Conservation (phyloP, 768 basidiomycete species). For the Kwoniella dejecticola region DNA sequence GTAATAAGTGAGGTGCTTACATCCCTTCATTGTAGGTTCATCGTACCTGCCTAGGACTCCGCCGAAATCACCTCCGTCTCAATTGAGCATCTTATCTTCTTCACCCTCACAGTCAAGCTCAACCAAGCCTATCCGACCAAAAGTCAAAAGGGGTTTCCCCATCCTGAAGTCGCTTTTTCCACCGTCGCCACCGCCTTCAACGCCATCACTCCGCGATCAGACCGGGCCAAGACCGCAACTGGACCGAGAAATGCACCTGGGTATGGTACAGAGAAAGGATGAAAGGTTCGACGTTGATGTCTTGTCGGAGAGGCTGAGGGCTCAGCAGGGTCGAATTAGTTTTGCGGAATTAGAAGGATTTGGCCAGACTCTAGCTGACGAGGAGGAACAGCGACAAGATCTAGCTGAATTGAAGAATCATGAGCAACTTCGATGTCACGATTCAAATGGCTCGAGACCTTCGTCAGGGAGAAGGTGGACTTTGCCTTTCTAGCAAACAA, state of each 20-base stretch:
- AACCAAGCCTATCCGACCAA: neutral
- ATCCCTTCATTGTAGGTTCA: neutral
- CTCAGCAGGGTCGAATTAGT: conserved; percentile 1
- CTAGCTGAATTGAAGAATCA: too few species aligned
- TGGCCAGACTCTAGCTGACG: neutral
- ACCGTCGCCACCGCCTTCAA: conserved; percentile 3
- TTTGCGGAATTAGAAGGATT: conserved; percentile 22
- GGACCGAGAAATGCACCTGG: too few species aligned
- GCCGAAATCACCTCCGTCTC: neutral
- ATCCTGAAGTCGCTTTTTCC: conserved; percentile 3
- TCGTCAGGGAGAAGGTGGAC: conserved; percentile 8
- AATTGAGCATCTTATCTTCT: neutral
- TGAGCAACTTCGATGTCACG: too few species aligned
- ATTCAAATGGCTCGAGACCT: neutral
- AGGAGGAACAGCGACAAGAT: neutral
- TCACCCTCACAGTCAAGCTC: neutral
- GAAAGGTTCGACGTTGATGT: conserved; percentile 6
- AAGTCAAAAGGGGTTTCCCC: neutral
- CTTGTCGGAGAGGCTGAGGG: conserved; percentile 2
- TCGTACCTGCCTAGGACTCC: conserved; percentile 8
- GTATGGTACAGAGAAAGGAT: neutral
- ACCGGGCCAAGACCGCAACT: too few species aligned
- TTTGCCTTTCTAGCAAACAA: conserved; percentile 7
- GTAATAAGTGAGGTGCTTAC: neutral
- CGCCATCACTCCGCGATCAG: neutral